Base-by-base conservation (phyloP, 208 protist species). In the Spironucleus salmonicida region DNA sequence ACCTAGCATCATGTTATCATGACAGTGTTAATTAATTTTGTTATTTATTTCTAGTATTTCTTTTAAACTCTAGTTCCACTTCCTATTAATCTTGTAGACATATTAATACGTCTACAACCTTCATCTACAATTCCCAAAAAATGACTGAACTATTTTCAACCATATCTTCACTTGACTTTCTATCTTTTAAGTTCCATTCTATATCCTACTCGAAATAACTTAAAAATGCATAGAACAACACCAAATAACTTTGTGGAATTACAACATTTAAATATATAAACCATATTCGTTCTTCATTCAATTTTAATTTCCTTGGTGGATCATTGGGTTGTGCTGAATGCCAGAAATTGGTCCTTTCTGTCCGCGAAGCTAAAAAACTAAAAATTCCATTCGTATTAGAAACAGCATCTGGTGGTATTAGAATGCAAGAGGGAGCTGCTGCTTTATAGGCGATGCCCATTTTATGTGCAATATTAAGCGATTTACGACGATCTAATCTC, bases 391-490 rank as follows among this genome's bases (percentile, higher is more conserved):
- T 85, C 27, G 53, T 85, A 29, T 59, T 85, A 34, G 75, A 76
- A 30, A 49, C 61, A 53, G 11, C 34, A 30, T 83, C 79, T 67
- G 82, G 82, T 4, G 82, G 82, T 32, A 82, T 80, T 64, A 23
- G 80, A 58, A 85, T 85, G 82, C 82, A 85, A 85, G 82, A 85
- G 71, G 82, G 82, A 19, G 81, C 82, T 19, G 26, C 86, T 7
- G 45, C 82, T 26, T 80, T 85, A 39, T 82, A 82, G 76, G 80
- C 85, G 74, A 84, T 85, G 81, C 74, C 83, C 15, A 86, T 82
- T 38, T 80, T 83, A 27, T 80, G 77, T 77, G 74, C 49, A 38
- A 78, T 78, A 2, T 80, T 84, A 30, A 4, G 35, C 34, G 38
- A 15, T 30, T 58, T n/a, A n/a, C n/a, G n/a, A n/a, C n/a, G n/a